These are phyloP conservation scores for Nitzschia palea DNA, from an alignment of 108 stramenopile genomes.

Conservation along the genomic window DNA sequence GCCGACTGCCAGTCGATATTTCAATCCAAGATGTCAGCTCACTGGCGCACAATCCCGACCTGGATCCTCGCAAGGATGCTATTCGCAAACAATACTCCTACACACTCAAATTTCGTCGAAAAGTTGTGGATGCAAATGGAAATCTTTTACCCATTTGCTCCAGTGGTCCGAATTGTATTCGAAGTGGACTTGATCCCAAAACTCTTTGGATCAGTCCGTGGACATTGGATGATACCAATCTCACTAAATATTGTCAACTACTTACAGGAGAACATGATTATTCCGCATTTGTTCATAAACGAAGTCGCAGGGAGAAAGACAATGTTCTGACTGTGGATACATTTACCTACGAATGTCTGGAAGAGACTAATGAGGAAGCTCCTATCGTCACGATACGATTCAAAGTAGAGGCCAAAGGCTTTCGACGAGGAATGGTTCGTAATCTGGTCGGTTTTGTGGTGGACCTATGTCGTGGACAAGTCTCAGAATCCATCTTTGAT, in stretches of 20 bases:
- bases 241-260: slow-evolving; percentile 44
- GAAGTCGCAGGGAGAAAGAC: slow-evolving; percentile 40
- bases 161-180: slow-evolving; percentile 18
- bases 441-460: slow-evolving; percentile 80
- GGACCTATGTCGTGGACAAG: slow-evolving; percentile 58
- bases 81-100: slow-evolving; percentile 69
- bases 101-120: slow-evolving; percentile 60
- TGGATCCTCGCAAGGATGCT: slow-evolving; percentile 69
- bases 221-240: slow-evolving; percentile 57
- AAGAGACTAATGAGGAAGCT: slow-evolving; percentile 23
- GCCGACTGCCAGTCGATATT: slow-evolving; percentile 73
- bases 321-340: slow-evolving; percentile 32
- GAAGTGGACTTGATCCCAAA: slow-evolving; percentile 51
- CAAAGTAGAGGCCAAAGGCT: slow-evolving; percentile 63
- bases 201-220: slow-evolving; percentile 69
- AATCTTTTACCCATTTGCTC: slow-evolving; percentile 23
- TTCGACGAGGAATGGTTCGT: slow-evolving; percentile 77
- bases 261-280: slow-evolving; percentile 67
- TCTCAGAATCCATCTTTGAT: slow-evolving; percentile 19
- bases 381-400: slow-evolving; percentile 60
- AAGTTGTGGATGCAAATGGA: slow-evolving; percentile 17
- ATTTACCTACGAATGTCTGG: slow-evolving; percentile 17
- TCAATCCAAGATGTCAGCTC: slow-evolving; percentile 44
- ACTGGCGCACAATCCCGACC: slow-evolving; percentile 24
- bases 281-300: slow-evolving; percentile 71